Percentiles rank a stretch among this genome's conserved stretches.
phyloP scores from a whole-genome alignment of 805 yeast species.

The Candida sanyiensis region DNA sequence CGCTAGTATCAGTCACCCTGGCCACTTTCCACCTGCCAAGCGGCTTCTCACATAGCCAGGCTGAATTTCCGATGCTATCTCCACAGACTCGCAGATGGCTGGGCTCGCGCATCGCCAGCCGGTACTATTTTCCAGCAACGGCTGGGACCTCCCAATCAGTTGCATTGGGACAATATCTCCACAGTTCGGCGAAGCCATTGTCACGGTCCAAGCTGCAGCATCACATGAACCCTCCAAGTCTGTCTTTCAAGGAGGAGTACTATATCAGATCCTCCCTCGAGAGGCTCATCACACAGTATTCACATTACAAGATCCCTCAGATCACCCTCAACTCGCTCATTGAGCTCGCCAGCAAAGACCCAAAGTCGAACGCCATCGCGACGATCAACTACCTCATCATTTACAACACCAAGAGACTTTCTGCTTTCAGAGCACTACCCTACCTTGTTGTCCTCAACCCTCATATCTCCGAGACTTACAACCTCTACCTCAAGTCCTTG shows the following conservation, averaged over 20 bases:
- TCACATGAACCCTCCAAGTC: constrained; percentile 14
- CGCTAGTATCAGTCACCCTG: no score
- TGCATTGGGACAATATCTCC: not conserved
- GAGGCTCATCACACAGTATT: constrained; percentile 50
- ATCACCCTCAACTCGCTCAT: constrained; percentile 48
- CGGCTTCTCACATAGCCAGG: no score
- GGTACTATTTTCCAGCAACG: not conserved
- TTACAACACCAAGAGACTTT: constrained; percentile 64
- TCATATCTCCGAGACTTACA: constrained; percentile 71
- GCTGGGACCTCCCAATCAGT: not conserved
- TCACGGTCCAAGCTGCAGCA: constrained; percentile 19
- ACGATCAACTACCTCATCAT: constrained; percentile 53
- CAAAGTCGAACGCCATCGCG: constrained; percentile 35
- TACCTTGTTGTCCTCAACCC: constrained; percentile 85
- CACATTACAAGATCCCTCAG: constrained; percentile 46
- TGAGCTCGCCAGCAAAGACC: constrained; percentile 32
- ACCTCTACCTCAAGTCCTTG: constrained; percentile 67
- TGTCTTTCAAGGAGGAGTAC: constrained; percentile 45
- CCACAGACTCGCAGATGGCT: no score
- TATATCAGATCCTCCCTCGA: constrained; percentile 54
- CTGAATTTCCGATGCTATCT: not conserved
- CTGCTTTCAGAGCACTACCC: constrained; percentile 68
- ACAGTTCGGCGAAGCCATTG: constrained; percentile 4
- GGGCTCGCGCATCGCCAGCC: not conserved
- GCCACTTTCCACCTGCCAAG: no score